A percentile compares a stretch with the other conserved stretches of the same genome.
Conservation (phyloP, 208 protist genomes). For the Leishmania tarentolae region DNA sequence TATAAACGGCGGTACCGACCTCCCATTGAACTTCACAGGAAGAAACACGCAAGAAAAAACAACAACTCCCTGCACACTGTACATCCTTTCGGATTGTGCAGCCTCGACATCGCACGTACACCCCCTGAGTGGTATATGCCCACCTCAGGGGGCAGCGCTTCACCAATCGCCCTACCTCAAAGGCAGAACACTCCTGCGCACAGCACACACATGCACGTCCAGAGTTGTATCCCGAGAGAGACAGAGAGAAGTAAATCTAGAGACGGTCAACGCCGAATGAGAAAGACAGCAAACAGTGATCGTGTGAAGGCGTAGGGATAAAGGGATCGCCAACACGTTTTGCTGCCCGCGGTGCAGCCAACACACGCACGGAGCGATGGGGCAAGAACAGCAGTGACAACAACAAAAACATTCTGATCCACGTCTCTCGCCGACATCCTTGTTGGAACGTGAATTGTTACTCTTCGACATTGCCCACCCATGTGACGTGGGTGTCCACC, state of each 20-base stretch:
- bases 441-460: constrained; percentile 2
- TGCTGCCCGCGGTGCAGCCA: neutral
- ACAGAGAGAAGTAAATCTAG: neutral
- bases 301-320: neutral
- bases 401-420: neutral
- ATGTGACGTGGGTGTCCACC: constrained; percentile 48
- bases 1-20: no score
- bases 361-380: neutral
- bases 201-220: neutral
- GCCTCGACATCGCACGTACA: neutral
- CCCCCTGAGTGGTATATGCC: neutral
- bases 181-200: neutral
- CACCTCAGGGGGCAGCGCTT: neutral
- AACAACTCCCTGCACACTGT: no score
- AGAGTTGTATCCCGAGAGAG: neutral
- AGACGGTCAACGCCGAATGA: neutral
- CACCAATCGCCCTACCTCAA: neutral
- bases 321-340: neutral
- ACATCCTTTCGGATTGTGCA: neutral
- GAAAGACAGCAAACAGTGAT: neutral
- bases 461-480: constrained; percentile 65
- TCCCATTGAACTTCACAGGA: no score
- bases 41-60: no score
- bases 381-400: neutral
- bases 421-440: neutral